Base-by-base conservation (phyloP, 202 grass and related monocot species). In the Schoenoplectus triqueter region DNA sequence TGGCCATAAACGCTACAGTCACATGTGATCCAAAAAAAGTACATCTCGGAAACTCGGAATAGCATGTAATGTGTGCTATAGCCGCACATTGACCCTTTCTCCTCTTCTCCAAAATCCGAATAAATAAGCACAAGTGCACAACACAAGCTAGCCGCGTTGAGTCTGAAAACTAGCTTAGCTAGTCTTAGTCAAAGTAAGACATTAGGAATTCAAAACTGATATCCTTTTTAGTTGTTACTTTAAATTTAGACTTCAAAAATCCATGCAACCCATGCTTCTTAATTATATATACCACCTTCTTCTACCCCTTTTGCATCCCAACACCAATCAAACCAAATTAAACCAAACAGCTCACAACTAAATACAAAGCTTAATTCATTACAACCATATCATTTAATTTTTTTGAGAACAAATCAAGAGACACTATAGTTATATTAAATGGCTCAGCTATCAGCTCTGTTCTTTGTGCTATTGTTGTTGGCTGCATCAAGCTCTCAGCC, bases 281-380 rank as follows among this genome's bases (percentile, higher is more conserved):
- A 59, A 3, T 19, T 82, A 82, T 82, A 82, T 65, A 48, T 66
- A 82, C 80, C 40, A 82, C 80, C 80, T 82, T 50, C 22, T 11
- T 22, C 76, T 60, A 42, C 61, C 1, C 44, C 44, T 31, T 31
- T 31, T 50, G 8, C 80, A 81, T 81, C 45, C 39, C 78, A 80
- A 64, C 5, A 49, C 61, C 78, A 66, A 81, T 11, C 78, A 48
- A 65, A 64, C n/a, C 41, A 81, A 64, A 81, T 14, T 52, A 14
- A 63, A 18, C 11, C 31, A 31, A 31, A 82, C 60, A 65, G 15
- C n/a, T 61, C 57, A 65, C 18, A 31, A 20, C 7, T 63, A 57
- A 17, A 64, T 71, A 17, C 68, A 51, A 73, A 73, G n/a, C 70
- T 73, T 73, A 6, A 40, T 10, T 52, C 31, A 31, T 69, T 47